phyloP scores from a whole-genome alignment of 2,329 filamentous ascomycete genomes.

The Westerdykella ornata region DNA sequence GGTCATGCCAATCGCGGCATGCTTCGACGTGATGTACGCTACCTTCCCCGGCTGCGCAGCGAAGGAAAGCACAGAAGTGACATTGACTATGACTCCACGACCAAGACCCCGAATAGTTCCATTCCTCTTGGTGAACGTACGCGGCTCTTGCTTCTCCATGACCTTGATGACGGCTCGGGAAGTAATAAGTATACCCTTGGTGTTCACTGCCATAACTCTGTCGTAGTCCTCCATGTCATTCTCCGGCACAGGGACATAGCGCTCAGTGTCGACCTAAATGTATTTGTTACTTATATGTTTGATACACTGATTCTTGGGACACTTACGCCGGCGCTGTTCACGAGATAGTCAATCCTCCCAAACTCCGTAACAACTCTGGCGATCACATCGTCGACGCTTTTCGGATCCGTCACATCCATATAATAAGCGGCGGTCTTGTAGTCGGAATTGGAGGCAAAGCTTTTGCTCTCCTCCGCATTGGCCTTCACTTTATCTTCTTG shows the following conservation, averaged over 20 bases:
- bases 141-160: conserved; percentile 4
- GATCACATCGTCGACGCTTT: conserved; percentile 20
- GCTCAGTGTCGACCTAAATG: neutral
- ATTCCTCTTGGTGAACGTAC: conserved; percentile 1
- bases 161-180: conserved; percentile 1
- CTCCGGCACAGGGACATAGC: neutral
- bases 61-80: conserved; percentile 4
- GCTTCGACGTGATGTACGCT: conserved; percentile 14
- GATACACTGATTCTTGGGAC: neutral
- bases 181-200: neutral
- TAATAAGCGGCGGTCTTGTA: conserved; percentile 15
- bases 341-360: conserved; percentile 20
- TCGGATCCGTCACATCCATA: conserved; percentile 19
- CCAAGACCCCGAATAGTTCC: conserved; percentile 3
- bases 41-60: conserved; percentile 7
- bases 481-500: neutral
- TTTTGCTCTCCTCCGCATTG: conserved; percentile 14
- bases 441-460: conserved; percentile 16
- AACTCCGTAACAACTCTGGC: conserved; percentile 10
- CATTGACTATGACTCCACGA: conserved; percentile 12
- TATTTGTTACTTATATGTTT: neutral
- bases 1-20: conserved; percentile 15
- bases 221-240: conserved; percentile 3
- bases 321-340: conserved; percentile 17
- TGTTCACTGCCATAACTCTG: neutral